Evolutionary conservation across 306 rosid species (phyloP).

Genomic region (Pachyrhizus erosus): DNA sequence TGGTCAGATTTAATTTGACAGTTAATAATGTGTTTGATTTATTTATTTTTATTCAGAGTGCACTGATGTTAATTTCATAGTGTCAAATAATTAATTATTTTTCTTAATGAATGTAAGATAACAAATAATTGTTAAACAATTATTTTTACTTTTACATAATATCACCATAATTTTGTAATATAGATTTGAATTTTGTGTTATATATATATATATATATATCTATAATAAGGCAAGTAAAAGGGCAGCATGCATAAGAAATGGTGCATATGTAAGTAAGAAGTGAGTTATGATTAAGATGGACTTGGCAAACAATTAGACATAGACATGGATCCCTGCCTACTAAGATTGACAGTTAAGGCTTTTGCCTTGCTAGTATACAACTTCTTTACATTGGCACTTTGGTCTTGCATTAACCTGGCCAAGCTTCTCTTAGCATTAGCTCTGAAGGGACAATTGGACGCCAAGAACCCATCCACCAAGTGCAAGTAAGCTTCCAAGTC

Average conservation of each 20-base stretch:
- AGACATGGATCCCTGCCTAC: constrained; percentile 49
- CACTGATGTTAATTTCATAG: too few relatives aligned
- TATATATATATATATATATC: too few relatives aligned
- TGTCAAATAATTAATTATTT: too few relatives aligned
- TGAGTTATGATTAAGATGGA: constrained; percentile 54
- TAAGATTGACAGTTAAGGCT: constrained; percentile 59
- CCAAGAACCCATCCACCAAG: constrained; percentile 88
- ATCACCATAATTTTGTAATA: too few relatives aligned
- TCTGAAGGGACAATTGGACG: constrained; percentile 84
- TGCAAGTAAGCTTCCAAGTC: constrained; percentile 94
- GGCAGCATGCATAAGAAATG: background rate
- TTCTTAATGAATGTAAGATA: too few relatives aligned
- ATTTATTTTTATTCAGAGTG: too few relatives aligned
- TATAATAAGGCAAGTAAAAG: too few relatives aligned
- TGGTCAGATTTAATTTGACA: too few relatives aligned
- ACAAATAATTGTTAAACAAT: too few relatives aligned
- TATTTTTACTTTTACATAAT: too few relatives aligned
- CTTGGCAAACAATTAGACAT: constrained; percentile 71
- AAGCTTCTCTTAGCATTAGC: constrained; percentile 86
- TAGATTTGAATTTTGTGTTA: too few relatives aligned
- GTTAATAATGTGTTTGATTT: too few relatives aligned
- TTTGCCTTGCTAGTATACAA: constrained; percentile 81
- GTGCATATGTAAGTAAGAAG: background rate
- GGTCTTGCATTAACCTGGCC: constrained; percentile 74
- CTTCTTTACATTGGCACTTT: constrained; percentile 74